Evolutionary conservation across 2,329 filamentous ascomycete genomes (phyloP).

Genomic region (Alternaria dauci): DNA sequence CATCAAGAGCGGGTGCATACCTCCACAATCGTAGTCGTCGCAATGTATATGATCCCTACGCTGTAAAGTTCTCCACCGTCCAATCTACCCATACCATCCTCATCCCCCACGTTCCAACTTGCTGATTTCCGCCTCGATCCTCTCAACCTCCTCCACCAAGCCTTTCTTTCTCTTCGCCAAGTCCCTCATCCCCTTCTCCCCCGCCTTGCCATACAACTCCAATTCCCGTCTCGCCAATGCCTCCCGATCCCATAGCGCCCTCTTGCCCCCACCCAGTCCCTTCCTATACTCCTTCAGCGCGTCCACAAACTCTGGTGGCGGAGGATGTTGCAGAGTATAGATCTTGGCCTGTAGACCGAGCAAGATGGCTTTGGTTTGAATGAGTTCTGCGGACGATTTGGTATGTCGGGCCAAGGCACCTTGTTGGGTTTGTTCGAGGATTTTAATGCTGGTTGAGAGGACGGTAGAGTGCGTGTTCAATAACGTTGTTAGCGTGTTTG

Average conservation of each 20-base stretch:
- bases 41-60: too few species aligned
- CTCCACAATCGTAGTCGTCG: too few species aligned
- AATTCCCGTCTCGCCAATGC: conserved; percentile 45
- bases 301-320: conserved; percentile 34
- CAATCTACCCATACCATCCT: not conserved
- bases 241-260: conserved; percentile 42
- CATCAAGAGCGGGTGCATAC: too few species aligned
- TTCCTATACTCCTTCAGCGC: conserved; percentile 47
- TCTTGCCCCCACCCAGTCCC: conserved; percentile 40
- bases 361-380: conserved; percentile 53
- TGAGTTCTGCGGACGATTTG: conserved; percentile 55
- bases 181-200: conserved; percentile 49
- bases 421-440: conserved; percentile 59
- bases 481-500: conserved; percentile 44
- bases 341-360: conserved; percentile 53
- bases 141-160: conserved; percentile 30
- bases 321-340: conserved; percentile 38
- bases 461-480: conserved; percentile 50
- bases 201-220: conserved; percentile 47
- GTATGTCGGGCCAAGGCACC: conserved; percentile 54
- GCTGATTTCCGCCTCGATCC: conserved; percentile 13
- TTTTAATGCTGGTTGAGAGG: conserved; percentile 51
- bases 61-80: too few species aligned
- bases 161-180: conserved; percentile 51
- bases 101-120: conserved; percentile 10